phyloP scores from a whole-genome alignment of 164 flowering plant species.

The Vitis riparia region DNA sequence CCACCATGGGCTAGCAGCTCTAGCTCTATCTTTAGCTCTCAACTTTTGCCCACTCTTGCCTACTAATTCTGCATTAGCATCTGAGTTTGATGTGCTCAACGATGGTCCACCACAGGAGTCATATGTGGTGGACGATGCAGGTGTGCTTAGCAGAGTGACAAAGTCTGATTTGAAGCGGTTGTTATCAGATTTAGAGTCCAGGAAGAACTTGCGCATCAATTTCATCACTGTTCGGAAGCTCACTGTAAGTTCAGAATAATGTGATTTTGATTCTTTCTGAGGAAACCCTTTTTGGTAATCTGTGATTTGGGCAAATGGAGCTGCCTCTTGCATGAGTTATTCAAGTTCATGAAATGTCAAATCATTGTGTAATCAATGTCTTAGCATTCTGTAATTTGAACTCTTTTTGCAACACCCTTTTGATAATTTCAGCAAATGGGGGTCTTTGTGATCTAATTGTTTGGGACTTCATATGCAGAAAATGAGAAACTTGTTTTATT shows the following conservation, averaged over 20 bases:
- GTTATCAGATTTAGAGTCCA: conserved; percentile 81
- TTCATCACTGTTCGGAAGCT: conserved; percentile 91
- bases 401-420: not conserved
- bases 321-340: too few relatives aligned
- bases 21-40: conserved; percentile 80
- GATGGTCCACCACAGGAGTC: conserved; percentile 83
- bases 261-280: not conserved
- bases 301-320: too few relatives aligned
- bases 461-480: too few relatives aligned
- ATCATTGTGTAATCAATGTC: too few relatives aligned
- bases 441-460: not conserved
- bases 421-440: not conserved
- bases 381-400: not conserved
- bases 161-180: conserved; percentile 78
- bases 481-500: too few relatives aligned
- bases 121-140: conserved; percentile 88
- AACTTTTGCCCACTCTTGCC: conserved; percentile 53
- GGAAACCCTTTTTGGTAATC: too few relatives aligned
- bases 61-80: conserved; percentile 51
- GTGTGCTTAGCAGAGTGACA: conserved; percentile 88
- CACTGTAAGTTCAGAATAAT: conserved; percentile 56
- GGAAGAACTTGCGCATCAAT: conserved; percentile 78
- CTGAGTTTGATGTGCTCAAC: conserved; percentile 86
- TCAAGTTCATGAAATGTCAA: too few relatives aligned
- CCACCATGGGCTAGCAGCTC: conserved; percentile 80